Evolutionary conservation across 2,329 filamentous ascomycete species (phyloP).

Genomic region (Aspergillus candidus): DNA sequence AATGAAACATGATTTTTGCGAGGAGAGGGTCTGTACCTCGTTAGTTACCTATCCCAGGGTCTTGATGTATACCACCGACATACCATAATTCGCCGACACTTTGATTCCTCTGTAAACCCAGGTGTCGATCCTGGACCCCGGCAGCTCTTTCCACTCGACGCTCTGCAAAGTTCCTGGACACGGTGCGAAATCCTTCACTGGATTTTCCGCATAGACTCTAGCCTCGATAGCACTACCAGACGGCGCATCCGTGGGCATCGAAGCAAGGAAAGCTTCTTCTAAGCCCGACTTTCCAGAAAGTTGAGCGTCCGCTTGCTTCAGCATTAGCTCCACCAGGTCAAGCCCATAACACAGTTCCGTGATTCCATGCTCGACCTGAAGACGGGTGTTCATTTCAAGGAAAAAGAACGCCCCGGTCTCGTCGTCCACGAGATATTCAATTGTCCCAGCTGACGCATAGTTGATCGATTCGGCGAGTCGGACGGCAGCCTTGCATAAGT

Average conservation of each 20-base stretch:
- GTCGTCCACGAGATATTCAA: conserved; percentile 86
- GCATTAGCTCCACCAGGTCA: conserved; percentile 52
- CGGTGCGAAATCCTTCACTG: conserved; percentile 53
- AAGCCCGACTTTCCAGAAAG: conserved; percentile 43
- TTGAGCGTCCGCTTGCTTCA: conserved; percentile 50
- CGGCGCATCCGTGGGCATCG: conserved; percentile 40
- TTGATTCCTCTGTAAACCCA: conserved; percentile 56
- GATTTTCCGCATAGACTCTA: conserved; percentile 54
- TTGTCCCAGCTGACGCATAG: conserved; percentile 82
- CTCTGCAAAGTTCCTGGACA: conserved; percentile 54
- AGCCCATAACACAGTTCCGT: conserved; percentile 52
- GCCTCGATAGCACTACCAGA: conserved; percentile 49
- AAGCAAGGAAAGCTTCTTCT: conserved; percentile 35
- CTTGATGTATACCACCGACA: conserved; percentile 9
- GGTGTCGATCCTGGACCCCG: conserved; percentile 54
- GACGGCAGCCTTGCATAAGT: conserved; percentile 62
- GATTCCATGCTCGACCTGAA: conserved; percentile 55
- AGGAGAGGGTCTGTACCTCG: conserved; percentile 45
- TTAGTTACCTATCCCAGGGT: background rate
- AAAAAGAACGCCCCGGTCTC: conserved; percentile 71
- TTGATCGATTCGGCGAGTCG: conserved; percentile 51
- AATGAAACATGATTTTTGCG: conserved; percentile 55
- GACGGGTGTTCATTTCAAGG: conserved; percentile 54
- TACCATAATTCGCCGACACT: conserved; percentile 53
- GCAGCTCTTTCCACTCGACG: conserved; percentile 49